Base-by-base conservation (phyloP, 1,139 yeast species). In the Nakaseomyces uthaithaninus region DNA sequence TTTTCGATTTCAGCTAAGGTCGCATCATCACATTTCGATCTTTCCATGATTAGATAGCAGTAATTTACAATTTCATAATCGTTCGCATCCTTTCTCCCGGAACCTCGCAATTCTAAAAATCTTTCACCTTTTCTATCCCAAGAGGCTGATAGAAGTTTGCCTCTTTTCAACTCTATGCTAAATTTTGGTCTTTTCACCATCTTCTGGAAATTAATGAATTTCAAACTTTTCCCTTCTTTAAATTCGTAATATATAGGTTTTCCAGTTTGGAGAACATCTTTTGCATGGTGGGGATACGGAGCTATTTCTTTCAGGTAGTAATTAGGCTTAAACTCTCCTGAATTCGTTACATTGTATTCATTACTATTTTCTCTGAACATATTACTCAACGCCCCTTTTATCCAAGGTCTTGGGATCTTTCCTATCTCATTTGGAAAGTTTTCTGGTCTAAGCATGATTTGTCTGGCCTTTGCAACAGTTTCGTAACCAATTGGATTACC, bases 401-500 rank as follows among this genome's bases (percentile, higher is more conserved):
- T 65, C 63, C 80, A 84, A 2, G 85, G 81, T 47, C 91, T 69
- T 23, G 94, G 93, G 17, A 77, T 68, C 54, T 82, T 81, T 1
- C 81, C 80, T 16, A 62, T 56, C 48, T 77, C 84, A 3, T 63
- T 59, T 6, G 64, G 68, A 49, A 66, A 69, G 4, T 76, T 72
- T 53, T 85, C 94, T 0, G 96, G 95, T 48, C 96, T 73, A 17
- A 91, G 66, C 76, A 87, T 76, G 8, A 85, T 62, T 60, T 91
- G 95, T 53, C 98, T 71, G 1, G 97, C 96, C 42, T 95, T 71
- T 0, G 95, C 94, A 45, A 87, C 72, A 4, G 79, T 71, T 61
- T 91, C 97, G 56, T 86, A 86, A 0, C 97, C 97, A 27, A 79
- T 61, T 0, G 96, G 85, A 43, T 83, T 85, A 2, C 98, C 98